Percentiles rank a stretch among this genome's conserved stretches.
Conservation (phyloP, 768 basidiomycete species). For the Cyclocybe cylindracea region DNA sequence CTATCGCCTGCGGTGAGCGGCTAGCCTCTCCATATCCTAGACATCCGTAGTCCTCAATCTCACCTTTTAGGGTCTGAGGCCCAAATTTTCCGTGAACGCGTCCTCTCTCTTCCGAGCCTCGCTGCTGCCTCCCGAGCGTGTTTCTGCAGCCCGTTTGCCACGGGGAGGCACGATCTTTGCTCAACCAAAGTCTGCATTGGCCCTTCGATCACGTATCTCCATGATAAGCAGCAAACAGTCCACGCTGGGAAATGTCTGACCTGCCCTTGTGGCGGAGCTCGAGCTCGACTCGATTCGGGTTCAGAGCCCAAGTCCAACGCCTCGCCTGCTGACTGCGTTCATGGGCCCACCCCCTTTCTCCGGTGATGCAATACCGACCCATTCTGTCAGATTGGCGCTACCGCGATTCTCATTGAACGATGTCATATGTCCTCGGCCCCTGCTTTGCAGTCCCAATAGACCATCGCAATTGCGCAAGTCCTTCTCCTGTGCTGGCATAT, state of each 20-base stretch:
- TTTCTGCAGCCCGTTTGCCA: not conserved
- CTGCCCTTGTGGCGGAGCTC: conserved; percentile 8
- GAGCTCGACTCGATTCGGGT: conserved; percentile 1
- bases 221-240: conserved; percentile 7
- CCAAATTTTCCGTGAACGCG: not conserved
- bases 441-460: too few relatives aligned
- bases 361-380: conserved; percentile 3
- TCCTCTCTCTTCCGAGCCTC: not conserved
- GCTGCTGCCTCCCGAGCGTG: not conserved
- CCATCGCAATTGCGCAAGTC: not conserved
- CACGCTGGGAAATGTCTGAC: conserved; percentile 8
- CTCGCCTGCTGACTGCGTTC: not conserved
- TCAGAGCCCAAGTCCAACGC: not conserved
- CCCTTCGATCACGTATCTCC: conserved; percentile 9
- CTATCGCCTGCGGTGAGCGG: conserved; percentile 6
- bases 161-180: not conserved
- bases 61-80: not conserved
- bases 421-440: not conserved
- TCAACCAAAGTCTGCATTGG: conserved; percentile 5
- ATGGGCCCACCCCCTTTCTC: not conserved
- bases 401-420: conserved; percentile 1
- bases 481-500: not conserved
- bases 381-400: conserved; percentile 11
- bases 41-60: conserved; percentile 1
- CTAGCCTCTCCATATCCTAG: conserved; percentile 1